Conservation (phyloP, 306 rosid genomes). For the Quercus wislizeni region DNA sequence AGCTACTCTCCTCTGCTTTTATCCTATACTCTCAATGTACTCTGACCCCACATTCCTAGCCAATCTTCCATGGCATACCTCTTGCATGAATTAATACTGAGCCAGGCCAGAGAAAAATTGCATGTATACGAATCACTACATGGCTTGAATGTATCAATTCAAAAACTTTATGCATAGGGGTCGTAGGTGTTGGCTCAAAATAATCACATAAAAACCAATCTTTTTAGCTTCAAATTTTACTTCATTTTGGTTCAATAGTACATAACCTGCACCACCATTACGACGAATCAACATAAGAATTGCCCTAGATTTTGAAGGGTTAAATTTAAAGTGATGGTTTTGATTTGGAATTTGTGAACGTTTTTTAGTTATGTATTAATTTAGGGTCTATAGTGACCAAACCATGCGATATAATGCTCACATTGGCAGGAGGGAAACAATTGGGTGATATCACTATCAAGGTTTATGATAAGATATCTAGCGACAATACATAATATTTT, state of each 20-base stretch:
- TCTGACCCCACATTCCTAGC: slow-evolving; percentile 22
- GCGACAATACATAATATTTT: slow-evolving; percentile 25
- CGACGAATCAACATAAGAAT: slow-evolving; percentile 19
- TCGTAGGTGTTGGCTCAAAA: slow-evolving; percentile 15
- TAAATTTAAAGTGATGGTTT: neutral
- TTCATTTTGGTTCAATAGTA: slow-evolving; percentile 28
- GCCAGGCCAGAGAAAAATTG: neutral
- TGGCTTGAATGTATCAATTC: slow-evolving; percentile 27
- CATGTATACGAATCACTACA: neutral
- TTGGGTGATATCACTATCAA: slow-evolving; percentile 22
- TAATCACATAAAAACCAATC: slow-evolving; percentile 38
- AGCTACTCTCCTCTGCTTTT: slow-evolving; percentile 30
- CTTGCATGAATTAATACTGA: slow-evolving; percentile 17
- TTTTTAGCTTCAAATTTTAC: slow-evolving; percentile 6
- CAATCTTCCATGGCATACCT: slow-evolving; percentile 23
- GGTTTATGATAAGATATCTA: slow-evolving; percentile 23
- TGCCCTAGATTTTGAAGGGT: neutral
- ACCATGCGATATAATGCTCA: slow-evolving; percentile 52
- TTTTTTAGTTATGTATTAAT: slow-evolving; percentile 29
- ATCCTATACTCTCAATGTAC: slow-evolving; percentile 30
- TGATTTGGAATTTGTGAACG: neutral
- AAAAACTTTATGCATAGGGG: slow-evolving; percentile 2
- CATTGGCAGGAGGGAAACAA: slow-evolving; percentile 41
- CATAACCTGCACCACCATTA: slow-evolving; percentile 4
- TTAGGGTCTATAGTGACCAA: slow-evolving; percentile 29